Conservation (phyloP, 225 moss, liverwort and hornwort genomes). For the Polytrichum commune region DNA sequence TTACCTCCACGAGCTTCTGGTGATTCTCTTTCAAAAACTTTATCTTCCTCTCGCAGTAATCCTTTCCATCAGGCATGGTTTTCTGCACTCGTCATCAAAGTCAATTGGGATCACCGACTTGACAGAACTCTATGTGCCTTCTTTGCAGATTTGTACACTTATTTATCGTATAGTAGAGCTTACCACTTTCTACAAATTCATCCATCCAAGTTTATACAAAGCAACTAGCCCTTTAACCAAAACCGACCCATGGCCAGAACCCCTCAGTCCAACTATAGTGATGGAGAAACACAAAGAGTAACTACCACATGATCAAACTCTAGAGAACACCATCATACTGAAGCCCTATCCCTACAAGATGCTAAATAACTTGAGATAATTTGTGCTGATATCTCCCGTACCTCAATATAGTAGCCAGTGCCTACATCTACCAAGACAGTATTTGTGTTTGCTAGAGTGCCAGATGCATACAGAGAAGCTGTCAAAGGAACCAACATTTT, state of each 20-base stretch:
- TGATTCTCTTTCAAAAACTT: conserved; percentile 89
- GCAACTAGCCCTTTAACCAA: background rate
- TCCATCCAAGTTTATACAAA: background rate
- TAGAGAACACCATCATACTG: too few relatives aligned
- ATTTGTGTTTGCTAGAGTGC: conserved; percentile 75
- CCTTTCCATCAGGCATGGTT: conserved; percentile 70
- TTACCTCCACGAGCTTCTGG: conserved; percentile 91
- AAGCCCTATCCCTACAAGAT: too few relatives aligned
- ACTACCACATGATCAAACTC: too few relatives aligned
- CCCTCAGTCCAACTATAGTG: background rate
- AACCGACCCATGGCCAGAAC: background rate
- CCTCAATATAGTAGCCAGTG: conserved; percentile 98
- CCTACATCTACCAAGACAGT: conserved; percentile 91
- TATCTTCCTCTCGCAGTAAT: conserved; percentile 96
- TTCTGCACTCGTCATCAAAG: conserved; percentile 50
- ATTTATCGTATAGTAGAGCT: background rate
- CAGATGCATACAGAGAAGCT: conserved; percentile 91
- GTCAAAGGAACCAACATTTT: conserved; percentile 95
- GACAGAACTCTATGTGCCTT: background rate
- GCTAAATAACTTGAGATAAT: too few relatives aligned
- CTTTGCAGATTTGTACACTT: background rate
- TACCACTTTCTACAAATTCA: background rate
- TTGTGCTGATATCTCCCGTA: conserved; percentile 8
- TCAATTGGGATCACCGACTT: background rate
- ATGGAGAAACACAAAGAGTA: too few relatives aligned